phyloP scores from a whole-genome alignment of 805 yeast genomes.

The Yarrowia osloensis region DNA sequence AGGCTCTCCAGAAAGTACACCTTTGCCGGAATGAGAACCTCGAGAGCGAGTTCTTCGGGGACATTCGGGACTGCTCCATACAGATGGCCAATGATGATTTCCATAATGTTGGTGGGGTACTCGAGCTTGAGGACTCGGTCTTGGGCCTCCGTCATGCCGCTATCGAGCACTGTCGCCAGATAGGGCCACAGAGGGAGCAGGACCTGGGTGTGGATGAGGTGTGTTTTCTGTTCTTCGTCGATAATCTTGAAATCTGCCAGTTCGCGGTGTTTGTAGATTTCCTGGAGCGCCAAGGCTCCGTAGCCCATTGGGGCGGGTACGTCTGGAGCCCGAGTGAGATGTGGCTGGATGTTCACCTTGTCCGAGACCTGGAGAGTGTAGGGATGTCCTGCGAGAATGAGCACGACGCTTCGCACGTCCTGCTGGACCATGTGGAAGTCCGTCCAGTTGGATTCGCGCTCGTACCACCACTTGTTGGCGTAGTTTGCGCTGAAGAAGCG shows the following conservation, averaged over 20 bases:
- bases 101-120: background rate
- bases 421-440: background rate
- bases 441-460: background rate
- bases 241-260: background rate
- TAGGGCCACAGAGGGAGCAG: background rate
- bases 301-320: background rate
- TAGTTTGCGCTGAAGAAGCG: background rate
- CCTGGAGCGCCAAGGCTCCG: background rate
- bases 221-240: background rate
- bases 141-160: background rate
- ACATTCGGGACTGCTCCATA: background rate
- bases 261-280: background rate
- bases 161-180: background rate
- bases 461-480: slow-evolving; percentile 1
- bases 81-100: background rate
- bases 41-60: background rate
- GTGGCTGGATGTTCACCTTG: background rate
- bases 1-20: background rate
- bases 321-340: background rate
- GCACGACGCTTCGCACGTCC: background rate
- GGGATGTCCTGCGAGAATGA: background rate
- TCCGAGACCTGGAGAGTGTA: background rate
- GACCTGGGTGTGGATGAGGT: background rate
- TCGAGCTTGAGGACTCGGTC: background rate
- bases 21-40: background rate